Evolutionary conservation across 345 rosid genomes (phyloP), one percentile per base, ranked within the genome.

Genomic region (Syzygium aromaticum): DNA sequence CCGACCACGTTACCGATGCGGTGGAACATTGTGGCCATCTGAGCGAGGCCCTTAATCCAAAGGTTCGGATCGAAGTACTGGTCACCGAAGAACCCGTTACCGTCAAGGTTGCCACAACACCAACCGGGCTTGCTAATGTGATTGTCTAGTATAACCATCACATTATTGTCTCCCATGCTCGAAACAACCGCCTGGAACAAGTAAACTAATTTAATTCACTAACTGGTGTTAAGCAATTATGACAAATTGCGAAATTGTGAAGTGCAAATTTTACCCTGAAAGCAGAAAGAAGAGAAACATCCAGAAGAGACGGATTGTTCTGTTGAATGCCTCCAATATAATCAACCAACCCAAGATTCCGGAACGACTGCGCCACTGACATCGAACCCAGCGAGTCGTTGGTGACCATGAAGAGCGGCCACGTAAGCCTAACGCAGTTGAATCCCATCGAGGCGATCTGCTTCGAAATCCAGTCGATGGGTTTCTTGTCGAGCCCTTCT

Each of bases 31-130:
- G 89, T 90, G 6, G 99, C 99, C 94, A 97, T 93, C 67, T 84
- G 90, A 43, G 92, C 89, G 28, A 96, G 91, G 57, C 96, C 98
- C 2, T 88, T 84, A 86, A 93, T 87, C 99, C 99, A 96, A 10
- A 52, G 85, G 64, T 91, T 92, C 7, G 98, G 98, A 46, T 93
- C 89, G 51, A 97, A 96, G 89, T 91, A 94, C 38, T 54, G 86
- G 88, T 97, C 99, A 15, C 99, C 98, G 84, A 97, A 96, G 91
- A 97, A 97, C 10, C 98, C 99, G 87, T 97, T 96, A 73, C 95
- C 99, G 19, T 97, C 99, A 17, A 23, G 84, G 84, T 51, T 90
- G 84, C 91, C 89, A 86, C 99, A 95, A 51, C 99, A 97, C 99
- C 99, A 97, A 51, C 98, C 97, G 21, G 99, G 99, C 85, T 91